These are phyloP conservation scores for Aphanomyces euteiches DNA, from an alignment of 352 stramenopile species.

Conservation along the genomic window DNA sequence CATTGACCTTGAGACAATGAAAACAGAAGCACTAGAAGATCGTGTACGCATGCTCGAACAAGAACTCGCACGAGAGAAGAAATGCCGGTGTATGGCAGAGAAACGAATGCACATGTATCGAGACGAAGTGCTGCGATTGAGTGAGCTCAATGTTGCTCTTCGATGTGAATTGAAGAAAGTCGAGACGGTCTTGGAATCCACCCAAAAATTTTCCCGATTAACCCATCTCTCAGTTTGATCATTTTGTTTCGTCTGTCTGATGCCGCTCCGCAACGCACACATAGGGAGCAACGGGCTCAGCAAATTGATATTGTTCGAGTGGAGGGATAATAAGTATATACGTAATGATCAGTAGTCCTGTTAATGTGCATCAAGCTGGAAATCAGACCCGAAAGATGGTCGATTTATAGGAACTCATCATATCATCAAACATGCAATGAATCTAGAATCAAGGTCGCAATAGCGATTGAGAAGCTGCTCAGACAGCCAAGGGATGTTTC, in stretches of 20 bases:
- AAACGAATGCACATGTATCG: conserved; percentile 74
- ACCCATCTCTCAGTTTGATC: conserved; percentile 3
- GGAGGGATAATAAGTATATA: neutral
- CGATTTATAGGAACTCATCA: conserved; percentile 81
- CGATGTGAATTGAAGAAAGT: conserved; percentile 35
- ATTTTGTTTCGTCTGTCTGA: neutral
- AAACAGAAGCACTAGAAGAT: conserved; percentile 39
- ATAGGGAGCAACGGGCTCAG: neutral
- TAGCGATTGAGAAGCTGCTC: conserved; percentile 18
- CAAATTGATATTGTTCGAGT: neutral
- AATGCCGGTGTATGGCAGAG: conserved; percentile 66
- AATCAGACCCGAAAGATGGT: conserved; percentile 91
- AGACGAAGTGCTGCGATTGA: conserved; percentile 54
- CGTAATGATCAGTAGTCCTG: conserved; percentile 74
- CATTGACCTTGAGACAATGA: conserved; percentile 25
- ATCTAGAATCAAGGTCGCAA: conserved; percentile 12
- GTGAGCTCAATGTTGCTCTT: conserved; percentile 53
- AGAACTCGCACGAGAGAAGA: conserved; percentile 54
- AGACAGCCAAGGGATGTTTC: conserved; percentile 49
- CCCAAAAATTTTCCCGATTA: neutral
- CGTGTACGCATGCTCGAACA: conserved; percentile 37
- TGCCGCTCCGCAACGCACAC: no score
- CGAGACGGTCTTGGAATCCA: neutral
- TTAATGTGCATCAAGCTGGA: conserved; percentile 75
- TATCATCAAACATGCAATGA: conserved; percentile 27